Conservation (phyloP, 2,329 filamentous ascomycete species). For the Fusarium begoniae region DNA sequence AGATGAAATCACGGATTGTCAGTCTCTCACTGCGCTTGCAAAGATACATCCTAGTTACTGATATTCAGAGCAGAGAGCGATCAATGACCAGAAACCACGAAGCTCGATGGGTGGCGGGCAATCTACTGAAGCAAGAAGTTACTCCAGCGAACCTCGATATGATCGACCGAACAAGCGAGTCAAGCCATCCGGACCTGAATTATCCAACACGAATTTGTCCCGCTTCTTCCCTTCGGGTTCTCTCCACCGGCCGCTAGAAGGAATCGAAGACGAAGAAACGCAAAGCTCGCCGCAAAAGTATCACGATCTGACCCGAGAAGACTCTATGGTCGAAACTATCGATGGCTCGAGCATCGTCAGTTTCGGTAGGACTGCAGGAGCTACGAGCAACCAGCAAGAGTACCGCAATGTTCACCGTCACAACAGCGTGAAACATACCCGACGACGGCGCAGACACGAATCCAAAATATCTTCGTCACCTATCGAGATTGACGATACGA, state of each 20-base stretch:
- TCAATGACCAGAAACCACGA: conserved; percentile 36
- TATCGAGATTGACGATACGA: conserved; percentile 12
- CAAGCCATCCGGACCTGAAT: conserved; percentile 9
- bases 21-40: conserved; percentile 2
- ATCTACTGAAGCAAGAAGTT: background rate
- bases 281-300: background rate
- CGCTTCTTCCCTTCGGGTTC: background rate
- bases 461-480: background rate
- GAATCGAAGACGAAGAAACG: conserved; percentile 22
- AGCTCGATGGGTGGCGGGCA: conserved; percentile 31
- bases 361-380: conserved; percentile 15
- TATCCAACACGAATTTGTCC: background rate
- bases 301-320: conserved; percentile 31
- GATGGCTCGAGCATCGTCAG: conserved; percentile 30
- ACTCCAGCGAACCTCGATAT: background rate
- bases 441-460: conserved; percentile 11
- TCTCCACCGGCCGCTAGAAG: conserved; percentile 1
- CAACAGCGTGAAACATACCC: background rate
- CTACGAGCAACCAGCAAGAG: conserved; percentile 20
- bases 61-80: conserved; percentile 31
- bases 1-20: conserved; percentile 38
- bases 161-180: conserved; percentile 38
- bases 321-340: conserved; percentile 29
- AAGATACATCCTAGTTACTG: conserved; percentile 4
- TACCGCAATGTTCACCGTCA: conserved; percentile 33